phyloP scores from a whole-genome alignment of 306 rosid genomes.

The Citrullus amarus region DNA sequence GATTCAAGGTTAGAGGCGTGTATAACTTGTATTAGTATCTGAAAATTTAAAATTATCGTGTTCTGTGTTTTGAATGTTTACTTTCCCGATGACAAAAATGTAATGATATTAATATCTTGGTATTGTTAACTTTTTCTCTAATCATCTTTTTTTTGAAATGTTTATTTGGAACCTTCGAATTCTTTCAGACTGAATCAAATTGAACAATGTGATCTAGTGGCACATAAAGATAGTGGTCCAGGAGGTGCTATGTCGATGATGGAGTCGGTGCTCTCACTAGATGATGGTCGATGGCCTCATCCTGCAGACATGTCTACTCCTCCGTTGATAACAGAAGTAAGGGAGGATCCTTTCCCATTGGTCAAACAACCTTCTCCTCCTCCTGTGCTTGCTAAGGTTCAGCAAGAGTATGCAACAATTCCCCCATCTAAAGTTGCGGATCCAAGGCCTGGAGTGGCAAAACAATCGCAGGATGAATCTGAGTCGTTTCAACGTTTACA shows the following conservation, averaged over 20 bases:
- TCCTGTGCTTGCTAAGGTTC: constrained; percentile 80
- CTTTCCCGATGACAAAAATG: background rate
- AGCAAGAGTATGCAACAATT: constrained; percentile 40
- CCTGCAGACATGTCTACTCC: constrained; percentile 42
- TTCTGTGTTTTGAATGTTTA: constrained; percentile 1
- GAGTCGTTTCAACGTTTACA: constrained; percentile 66
- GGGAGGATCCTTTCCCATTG: constrained; percentile 49
- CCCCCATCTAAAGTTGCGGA: constrained; percentile 96
- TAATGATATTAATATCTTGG: background rate
- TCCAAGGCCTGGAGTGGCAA: constrained; percentile 91
- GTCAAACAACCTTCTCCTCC: constrained; percentile 84
- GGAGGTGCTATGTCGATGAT: constrained; percentile 43
- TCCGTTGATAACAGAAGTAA: constrained; percentile 32
- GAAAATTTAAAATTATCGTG: constrained; percentile 3
- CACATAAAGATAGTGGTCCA: constrained; percentile 42
- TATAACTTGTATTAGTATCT: constrained; percentile 7
- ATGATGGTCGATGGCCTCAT: constrained; percentile 63
- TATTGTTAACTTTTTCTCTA: constrained; percentile 7
- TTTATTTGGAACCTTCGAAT: constrained; percentile 17
- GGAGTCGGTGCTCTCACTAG: constrained; percentile 84
- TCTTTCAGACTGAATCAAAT: constrained; percentile 55
- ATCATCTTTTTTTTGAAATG: constrained; percentile 19
- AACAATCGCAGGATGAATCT: constrained; percentile 48
- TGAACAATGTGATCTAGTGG: constrained; percentile 58
- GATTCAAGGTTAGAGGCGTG: constrained; percentile 41